phyloP scores from a whole-genome alignment of 2,329 filamentous ascomycete genomes.

The Ophiostoma pallidulum region DNA sequence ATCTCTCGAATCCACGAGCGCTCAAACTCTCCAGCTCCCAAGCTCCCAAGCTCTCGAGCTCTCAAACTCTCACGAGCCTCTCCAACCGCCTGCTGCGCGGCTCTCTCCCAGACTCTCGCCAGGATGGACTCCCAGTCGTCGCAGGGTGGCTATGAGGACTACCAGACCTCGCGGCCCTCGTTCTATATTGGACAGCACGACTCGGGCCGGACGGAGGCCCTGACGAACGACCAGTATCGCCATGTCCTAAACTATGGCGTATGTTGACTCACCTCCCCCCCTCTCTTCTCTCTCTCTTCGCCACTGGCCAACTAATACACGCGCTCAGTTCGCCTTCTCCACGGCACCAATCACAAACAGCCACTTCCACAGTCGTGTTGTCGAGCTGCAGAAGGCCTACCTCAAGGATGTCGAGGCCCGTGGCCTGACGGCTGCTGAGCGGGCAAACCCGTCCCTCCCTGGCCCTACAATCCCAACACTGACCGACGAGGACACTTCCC shows the following conservation, averaged over 20 bases:
- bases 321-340: slow-evolving; percentile 61
- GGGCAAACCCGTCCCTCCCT: slow-evolving; percentile 36
- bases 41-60: not conserved
- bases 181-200: slow-evolving; percentile 72
- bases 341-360: slow-evolving; percentile 69
- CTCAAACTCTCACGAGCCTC: not conserved
- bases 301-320: slow-evolving; percentile 1
- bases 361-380: slow-evolving; percentile 60
- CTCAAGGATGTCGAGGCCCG: slow-evolving; percentile 33
- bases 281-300: slow-evolving; percentile 9
- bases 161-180: slow-evolving; percentile 25
- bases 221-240: slow-evolving; percentile 55
- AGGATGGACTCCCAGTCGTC: not conserved
- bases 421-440: slow-evolving; percentile 28
- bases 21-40: not conserved
- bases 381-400: slow-evolving; percentile 50
- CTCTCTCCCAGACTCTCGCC: not conserved
- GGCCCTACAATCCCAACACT: slow-evolving; percentile 58
- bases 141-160: slow-evolving; percentile 20
- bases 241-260: slow-evolving; percentile 61
- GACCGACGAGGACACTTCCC: slow-evolving; percentile 66
- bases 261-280: slow-evolving; percentile 18
- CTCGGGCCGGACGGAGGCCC: slow-evolving; percentile 48
- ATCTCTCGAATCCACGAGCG: not conserved
- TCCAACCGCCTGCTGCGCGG: not conserved